phyloP scores from a whole-genome alignment of 2,329 filamentous ascomycete genomes.

The Aspergillus japonicus region DNA sequence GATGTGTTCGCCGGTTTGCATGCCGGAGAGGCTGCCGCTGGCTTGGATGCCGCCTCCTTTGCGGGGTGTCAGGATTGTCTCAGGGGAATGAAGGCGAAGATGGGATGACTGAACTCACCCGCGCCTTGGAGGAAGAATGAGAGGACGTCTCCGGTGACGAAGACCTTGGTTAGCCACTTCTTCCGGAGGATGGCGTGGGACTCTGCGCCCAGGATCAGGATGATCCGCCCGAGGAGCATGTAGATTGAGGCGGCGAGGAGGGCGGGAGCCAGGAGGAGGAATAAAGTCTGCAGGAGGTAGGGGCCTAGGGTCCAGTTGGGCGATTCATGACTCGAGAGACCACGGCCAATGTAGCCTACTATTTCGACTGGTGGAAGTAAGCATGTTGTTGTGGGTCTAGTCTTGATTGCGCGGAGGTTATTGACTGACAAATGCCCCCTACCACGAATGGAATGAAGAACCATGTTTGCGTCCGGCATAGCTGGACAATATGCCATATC shows the following conservation, averaged over 20 bases:
- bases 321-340: background rate
- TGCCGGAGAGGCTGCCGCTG: constrained; percentile 5
- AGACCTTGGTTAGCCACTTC: constrained; percentile 41
- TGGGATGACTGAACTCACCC: constrained; percentile 14
- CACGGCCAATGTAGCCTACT: background rate
- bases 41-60: constrained; percentile 21
- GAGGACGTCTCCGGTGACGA: constrained; percentile 34
- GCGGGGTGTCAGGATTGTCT: too few species aligned
- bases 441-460: background rate
- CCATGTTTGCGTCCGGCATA: background rate
- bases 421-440: background rate
- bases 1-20: constrained; percentile 34
- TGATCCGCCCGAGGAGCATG: constrained; percentile 24
- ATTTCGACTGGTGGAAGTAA: background rate
- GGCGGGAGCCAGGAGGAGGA: constrained; percentile 2
- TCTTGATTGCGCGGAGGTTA: background rate
- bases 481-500: background rate
- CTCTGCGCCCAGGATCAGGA: constrained; percentile 35
- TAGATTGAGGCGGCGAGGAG: constrained; percentile 1
- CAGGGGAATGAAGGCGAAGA: background rate
- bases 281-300: background rate
- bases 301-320: constrained; percentile 1
- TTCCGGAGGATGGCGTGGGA: constrained; percentile 30
- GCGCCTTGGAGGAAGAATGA: constrained; percentile 34
- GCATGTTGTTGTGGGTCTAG: background rate